Percentiles rank a stretch among this genome's conserved stretches.
These are phyloP conservation scores for Sporisorium exsertum DNA, from an alignment of 1,284 basidiomycete genomes.

Conservation along the genomic window DNA sequence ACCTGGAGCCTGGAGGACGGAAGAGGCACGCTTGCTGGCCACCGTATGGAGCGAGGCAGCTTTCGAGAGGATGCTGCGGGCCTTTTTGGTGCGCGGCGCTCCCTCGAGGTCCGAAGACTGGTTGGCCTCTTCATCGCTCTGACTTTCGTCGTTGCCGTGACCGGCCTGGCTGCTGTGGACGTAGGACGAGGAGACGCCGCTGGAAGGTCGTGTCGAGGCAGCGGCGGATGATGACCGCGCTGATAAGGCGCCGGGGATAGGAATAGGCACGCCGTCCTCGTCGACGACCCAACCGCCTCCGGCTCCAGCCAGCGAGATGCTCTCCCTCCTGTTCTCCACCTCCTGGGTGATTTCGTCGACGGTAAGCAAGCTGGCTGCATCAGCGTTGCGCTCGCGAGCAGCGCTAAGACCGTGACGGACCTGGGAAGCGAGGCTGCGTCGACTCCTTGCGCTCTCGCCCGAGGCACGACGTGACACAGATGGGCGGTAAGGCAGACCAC, in stretches of 20 bases:
- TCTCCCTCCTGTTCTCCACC: slow-evolving; percentile 83
- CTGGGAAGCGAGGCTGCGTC: slow-evolving; percentile 54
- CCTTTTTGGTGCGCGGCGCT: slow-evolving; percentile 19
- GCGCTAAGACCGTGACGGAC: slow-evolving; percentile 48
- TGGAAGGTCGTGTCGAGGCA: slow-evolving; percentile 51
- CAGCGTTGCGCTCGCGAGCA: slow-evolving; percentile 76
- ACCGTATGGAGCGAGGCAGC: slow-evolving; percentile 37
- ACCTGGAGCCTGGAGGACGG: slow-evolving; percentile 41
- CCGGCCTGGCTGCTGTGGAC: slow-evolving; percentile 71
- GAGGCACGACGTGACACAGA: slow-evolving; percentile 51
- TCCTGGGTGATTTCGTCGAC: slow-evolving; percentile 98
- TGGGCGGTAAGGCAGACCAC: slow-evolving; percentile 25
- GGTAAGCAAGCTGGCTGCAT: slow-evolving; percentile 90
- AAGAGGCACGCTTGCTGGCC: slow-evolving; percentile 67
- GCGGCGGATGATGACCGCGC: slow-evolving; percentile 35
- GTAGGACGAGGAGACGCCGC: slow-evolving; percentile 38
- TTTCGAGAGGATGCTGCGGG: slow-evolving; percentile 66
- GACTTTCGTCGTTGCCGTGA: slow-evolving; percentile 68
- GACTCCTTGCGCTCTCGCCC: slow-evolving; percentile 55
- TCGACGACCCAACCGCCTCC: slow-evolving; percentile 57
- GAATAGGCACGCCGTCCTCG: slow-evolving; percentile 67
- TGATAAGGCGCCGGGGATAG: slow-evolving; percentile 40
- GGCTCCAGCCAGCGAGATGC: slow-evolving; percentile 66
- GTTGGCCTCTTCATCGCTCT: slow-evolving; percentile 68
- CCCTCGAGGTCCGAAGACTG: slow-evolving; percentile 42